Evolutionary conservation across 768 basidiomycete species (phyloP).

Genomic region (Lactifluus rugatus): DNA sequence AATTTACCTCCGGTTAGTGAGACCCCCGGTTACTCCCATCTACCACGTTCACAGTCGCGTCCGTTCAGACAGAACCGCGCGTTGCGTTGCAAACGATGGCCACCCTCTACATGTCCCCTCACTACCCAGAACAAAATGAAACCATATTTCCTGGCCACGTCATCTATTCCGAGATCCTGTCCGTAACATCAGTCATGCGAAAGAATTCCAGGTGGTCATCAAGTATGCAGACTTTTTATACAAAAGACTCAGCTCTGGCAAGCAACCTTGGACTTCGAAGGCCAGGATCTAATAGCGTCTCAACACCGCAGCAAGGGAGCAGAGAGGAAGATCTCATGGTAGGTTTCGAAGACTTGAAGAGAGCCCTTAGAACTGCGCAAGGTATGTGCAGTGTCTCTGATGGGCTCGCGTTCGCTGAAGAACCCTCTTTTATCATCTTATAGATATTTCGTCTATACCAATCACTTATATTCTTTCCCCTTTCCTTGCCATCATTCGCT

Average conservation of each 20-base stretch:
- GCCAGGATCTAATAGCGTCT: conserved; percentile 36
- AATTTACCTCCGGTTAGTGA: neutral
- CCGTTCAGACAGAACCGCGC: neutral
- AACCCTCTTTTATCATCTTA: neutral
- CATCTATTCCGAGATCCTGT: conserved; percentile 79
- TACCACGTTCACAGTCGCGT: conserved; percentile 3
- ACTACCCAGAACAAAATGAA: neutral
- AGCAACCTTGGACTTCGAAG: conserved; percentile 67
- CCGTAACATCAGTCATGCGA: conserved; percentile 91
- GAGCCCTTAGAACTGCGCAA: conserved; percentile 57
- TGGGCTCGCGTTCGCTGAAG: neutral
- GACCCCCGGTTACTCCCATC: neutral
- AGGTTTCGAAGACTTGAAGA: conserved; percentile 80
- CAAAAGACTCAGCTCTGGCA: conserved; percentile 59
- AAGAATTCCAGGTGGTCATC: conserved; percentile 97
- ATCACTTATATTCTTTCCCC: conserved; percentile 64
- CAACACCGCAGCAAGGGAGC: conserved; percentile 40
- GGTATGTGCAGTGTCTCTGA: conserved; percentile 32
- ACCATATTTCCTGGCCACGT: conserved; percentile 61
- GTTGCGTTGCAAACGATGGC: conserved; percentile 3
- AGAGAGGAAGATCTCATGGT: conserved; percentile 81
- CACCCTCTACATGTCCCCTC: neutral
- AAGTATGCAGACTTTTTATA: conserved; percentile 46
- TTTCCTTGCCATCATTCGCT: conserved; percentile 89
- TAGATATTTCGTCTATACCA: conserved; percentile 53